These are phyloP conservation scores for Quillaja saponaria DNA, from an alignment of 306 rosid species.

Conservation along the genomic window DNA sequence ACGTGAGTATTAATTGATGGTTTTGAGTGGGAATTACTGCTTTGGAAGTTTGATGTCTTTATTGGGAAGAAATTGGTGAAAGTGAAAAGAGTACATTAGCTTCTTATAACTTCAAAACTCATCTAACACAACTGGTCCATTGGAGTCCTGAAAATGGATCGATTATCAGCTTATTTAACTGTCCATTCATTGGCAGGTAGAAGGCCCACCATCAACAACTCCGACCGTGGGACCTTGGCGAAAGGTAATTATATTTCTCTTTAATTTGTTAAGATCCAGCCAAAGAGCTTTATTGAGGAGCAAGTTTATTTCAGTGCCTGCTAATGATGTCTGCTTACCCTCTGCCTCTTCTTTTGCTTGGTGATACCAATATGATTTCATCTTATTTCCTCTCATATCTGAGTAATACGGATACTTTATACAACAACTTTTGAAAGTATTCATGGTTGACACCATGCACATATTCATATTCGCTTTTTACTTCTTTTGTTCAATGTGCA, in stretches of 20 bases:
- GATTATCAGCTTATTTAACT: too few relatives aligned
- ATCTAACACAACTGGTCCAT: constrained; percentile 16
- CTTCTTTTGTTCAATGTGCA: too few relatives aligned
- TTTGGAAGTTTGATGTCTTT: background rate
- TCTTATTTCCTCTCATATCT: background rate
- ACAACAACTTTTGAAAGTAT: too few relatives aligned
- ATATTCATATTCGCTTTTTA: too few relatives aligned
- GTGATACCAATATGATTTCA: too few relatives aligned
- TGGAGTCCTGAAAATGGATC: too few relatives aligned
- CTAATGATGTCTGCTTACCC: too few relatives aligned
- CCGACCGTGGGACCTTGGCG: constrained; percentile 98
- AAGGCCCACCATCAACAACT: constrained; percentile 68
- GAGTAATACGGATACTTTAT: background rate
- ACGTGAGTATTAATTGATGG: too few relatives aligned
- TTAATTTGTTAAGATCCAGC: constrained; percentile 8
- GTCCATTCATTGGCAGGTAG: constrained; percentile 54
- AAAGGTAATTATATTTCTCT: constrained; percentile 59
- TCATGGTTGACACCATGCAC: too few relatives aligned
- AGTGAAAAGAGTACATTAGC: background rate
- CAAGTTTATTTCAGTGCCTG: too few relatives aligned
- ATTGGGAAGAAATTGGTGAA: constrained; percentile 1
- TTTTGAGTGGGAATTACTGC: constrained; percentile 11
- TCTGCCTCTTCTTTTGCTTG: too few relatives aligned
- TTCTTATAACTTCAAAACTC: constrained; percentile 17
- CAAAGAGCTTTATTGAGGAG: constrained; percentile 12